Percentiles rank a stretch among this genome's conserved stretches.
These are phyloP conservation scores for Coprinopsis sp. DNA, from an alignment of 768 basidiomycete species.

Conservation along the genomic window DNA sequence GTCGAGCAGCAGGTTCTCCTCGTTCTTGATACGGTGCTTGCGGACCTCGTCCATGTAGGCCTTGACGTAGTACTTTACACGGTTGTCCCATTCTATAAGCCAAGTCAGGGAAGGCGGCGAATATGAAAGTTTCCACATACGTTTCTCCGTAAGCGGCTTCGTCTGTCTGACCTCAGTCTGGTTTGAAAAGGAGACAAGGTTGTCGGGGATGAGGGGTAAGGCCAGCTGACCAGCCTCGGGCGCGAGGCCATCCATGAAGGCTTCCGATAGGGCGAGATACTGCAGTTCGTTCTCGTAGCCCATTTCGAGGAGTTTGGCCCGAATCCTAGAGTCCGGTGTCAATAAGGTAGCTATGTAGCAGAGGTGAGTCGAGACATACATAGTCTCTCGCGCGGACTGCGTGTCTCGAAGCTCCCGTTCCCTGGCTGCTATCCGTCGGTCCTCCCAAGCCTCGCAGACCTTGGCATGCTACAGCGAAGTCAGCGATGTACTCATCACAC, in stretches of 20 bases:
- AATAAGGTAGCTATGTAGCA: neutral
- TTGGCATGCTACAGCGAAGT: neutral
- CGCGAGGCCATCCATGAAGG: neutral
- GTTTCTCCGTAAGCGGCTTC: neutral
- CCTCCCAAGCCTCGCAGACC: neutral
- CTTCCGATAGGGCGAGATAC: slow-evolving; percentile 2
- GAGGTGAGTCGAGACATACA: neutral
- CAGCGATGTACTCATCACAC: neutral
- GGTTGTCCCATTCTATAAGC: slow-evolving; percentile 26
- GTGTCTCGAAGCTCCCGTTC: neutral
- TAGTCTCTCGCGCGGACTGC: neutral
- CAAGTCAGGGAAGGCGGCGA: slow-evolving; percentile 4
- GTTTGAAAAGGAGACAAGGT: too few species aligned
- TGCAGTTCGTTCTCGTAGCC: slow-evolving; percentile 10
- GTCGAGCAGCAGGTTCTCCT: slow-evolving; percentile 16
- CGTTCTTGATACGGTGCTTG: slow-evolving; percentile 14
- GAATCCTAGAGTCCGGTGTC: neutral
- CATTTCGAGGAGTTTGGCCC: neutral
- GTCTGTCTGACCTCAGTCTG: neutral
- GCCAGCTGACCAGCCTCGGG: neutral
- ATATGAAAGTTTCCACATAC: slow-evolving; percentile 1
- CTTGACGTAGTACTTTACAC: slow-evolving; percentile 22
- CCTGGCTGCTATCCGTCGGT: neutral
- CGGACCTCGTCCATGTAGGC: slow-evolving; percentile 22
- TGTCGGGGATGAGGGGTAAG: neutral